Conservation (phyloP, 768 basidiomycete species). For the Lactarius sp. region DNA sequence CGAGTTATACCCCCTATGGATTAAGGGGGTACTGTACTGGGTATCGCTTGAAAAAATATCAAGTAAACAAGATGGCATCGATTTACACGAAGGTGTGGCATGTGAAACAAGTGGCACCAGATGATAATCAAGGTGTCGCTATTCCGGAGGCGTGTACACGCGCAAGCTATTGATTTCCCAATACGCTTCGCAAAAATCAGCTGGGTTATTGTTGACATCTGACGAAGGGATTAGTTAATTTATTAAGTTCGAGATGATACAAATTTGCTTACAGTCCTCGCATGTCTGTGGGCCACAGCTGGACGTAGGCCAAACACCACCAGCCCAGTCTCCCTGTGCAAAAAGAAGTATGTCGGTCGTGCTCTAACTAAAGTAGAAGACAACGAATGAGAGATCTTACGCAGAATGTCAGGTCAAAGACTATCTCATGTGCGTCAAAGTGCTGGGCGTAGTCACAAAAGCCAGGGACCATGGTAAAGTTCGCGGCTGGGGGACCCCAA, state of each 20-base stretch:
- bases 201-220: slow-evolving; percentile 60
- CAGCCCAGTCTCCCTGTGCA: slow-evolving; percentile 24
- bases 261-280: slow-evolving; percentile 41
- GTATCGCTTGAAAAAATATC: background rate
- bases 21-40: no score
- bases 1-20: no score
- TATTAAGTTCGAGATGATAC: background rate
- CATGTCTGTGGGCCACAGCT: slow-evolving; percentile 42
- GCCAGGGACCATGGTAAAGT: slow-evolving; percentile 38
- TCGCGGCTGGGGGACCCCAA: slow-evolving; percentile 48
- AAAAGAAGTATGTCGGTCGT: background rate
- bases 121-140: background rate
- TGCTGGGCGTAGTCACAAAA: slow-evolving; percentile 49
- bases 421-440: slow-evolving; percentile 48
- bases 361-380: slow-evolving; percentile 5
- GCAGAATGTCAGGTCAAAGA: slow-evolving; percentile 61
- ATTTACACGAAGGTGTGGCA: background rate
- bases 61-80: background rate
- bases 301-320: background rate
- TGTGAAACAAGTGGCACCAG: background rate
- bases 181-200: slow-evolving; percentile 55
- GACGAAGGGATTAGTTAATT: background rate
- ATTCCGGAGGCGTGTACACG: slow-evolving; percentile 40
- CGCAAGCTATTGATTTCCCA: slow-evolving; percentile 63
- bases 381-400: slow-evolving; percentile 34